Evolutionary conservation across 805 yeast species (phyloP), one percentile per base, ranked within the genome.

Genomic region (Myxozyma neglecta): DNA sequence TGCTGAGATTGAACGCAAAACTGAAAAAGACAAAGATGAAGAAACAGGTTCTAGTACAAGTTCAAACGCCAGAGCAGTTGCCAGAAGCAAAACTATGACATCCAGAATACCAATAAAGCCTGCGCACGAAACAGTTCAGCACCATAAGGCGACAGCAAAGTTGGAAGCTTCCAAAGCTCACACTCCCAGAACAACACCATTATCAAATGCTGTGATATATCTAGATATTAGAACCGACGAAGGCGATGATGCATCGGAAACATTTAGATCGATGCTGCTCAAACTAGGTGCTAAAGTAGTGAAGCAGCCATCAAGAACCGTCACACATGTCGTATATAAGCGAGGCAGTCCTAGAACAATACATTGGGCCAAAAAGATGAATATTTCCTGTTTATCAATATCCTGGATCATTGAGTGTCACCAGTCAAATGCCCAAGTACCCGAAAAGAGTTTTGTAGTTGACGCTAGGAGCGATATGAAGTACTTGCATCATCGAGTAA

Each of bases 251-350:
- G 69, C 70, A 3, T 62, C 69, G 16, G 54, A 59, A 6, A 45
- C 67, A 10, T 64, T 66, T 20, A 44, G 35, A 14, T 20, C 37
- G 5, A 59, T 64, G 35, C 36, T 68, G 11, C 13, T 40, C 24
- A 46, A 49, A 32, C 60, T 68, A 11, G 70, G 71, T 0, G 70
- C 71, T 1, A 55, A 24, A 37, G 46, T 65, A 6, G 53, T 50
- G 18, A 56, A 52, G 42, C 56, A 51, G 37, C 39, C 56, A 10
- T 48, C 59, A 20, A 51, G 59, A 40, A 34, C 10, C 9, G 58
- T 61, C 34, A 67, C 70, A 1, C 71, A 68, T 51, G 39, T 68
- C 16, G 46, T 68, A 11, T 68, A 60, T 37, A 64, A 68, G 32
- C 48, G 57, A 36, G 70, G 70, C 1, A 49, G 60, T 54, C 60